Percentiles rank a stretch among this genome's conserved stretches.
These are phyloP conservation scores for Tagetes patula DNA, from an alignment of 129 eudicot species.

Conservation along the genomic window DNA sequence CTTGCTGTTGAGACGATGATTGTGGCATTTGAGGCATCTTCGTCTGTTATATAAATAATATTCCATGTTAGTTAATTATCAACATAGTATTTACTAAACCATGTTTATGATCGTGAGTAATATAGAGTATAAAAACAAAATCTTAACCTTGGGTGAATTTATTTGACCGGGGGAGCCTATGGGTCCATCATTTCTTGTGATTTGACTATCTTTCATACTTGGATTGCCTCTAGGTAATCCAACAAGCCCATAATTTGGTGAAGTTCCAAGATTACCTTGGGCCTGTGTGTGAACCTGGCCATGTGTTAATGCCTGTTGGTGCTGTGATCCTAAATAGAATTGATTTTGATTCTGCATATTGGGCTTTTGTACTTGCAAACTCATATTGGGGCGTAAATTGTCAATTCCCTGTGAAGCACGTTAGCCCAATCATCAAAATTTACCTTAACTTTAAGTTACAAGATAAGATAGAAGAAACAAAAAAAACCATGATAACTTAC, in stretches of 20 bases:
- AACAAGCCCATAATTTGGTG: constrained; percentile 74
- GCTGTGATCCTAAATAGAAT: constrained; percentile 79
- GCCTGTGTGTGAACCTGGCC: constrained; percentile 92
- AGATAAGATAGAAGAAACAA: constrained; percentile 10
- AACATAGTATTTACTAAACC: background rate
- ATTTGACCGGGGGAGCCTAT: constrained; percentile 81
- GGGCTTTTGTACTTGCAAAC: constrained; percentile 80
- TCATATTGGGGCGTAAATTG: constrained; percentile 62
- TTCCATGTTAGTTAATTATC: constrained; percentile 5
- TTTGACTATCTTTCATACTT: constrained; percentile 78
- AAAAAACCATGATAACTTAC: constrained; percentile 50
- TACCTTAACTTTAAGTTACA: background rate
- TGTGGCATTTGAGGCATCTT: constrained; percentile 84
- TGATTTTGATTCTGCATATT: constrained; percentile 75
- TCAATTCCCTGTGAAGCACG: constrained; percentile 67
- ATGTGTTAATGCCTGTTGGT: constrained; percentile 79
- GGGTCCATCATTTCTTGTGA: constrained; percentile 81
- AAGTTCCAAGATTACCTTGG: constrained; percentile 65
- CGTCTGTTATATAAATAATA: constrained; percentile 46
- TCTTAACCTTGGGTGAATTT: constrained; percentile 78
- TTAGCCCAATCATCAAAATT: constrained; percentile 17
- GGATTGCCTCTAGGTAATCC: constrained; percentile 79
- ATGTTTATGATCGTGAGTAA: background rate
- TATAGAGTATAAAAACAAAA: background rate
- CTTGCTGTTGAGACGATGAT: constrained; percentile 80